These are phyloP conservation scores for Hyaloscypha finlandica DNA, from an alignment of 495 filamentous ascomycete species.

Conservation along the genomic window DNA sequence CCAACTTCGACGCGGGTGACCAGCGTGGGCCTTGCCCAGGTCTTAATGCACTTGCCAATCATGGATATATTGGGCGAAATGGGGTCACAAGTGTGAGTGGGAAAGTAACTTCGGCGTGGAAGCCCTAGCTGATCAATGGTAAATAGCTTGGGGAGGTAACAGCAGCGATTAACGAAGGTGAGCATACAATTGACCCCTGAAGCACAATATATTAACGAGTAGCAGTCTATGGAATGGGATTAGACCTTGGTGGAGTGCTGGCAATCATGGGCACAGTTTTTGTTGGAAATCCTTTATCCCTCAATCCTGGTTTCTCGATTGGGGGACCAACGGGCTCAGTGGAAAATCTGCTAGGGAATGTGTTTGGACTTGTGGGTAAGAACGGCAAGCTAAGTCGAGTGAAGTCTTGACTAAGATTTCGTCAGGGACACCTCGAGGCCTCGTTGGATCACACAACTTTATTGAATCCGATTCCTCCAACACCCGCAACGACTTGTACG, in stretches of 20 bases:
- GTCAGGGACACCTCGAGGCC: not conserved
- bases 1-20: conserved; percentile 39
- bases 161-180: conserved; percentile 18
- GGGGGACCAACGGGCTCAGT: conserved; percentile 8
- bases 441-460: conserved; percentile 53
- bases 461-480: conserved; percentile 57
- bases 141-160: not conserved
- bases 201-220: too few relatives aligned
- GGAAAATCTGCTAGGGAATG: conserved; percentile 23
- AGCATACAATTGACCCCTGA: too few relatives aligned
- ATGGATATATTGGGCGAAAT: conserved; percentile 53
- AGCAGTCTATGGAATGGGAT: conserved; percentile 40
- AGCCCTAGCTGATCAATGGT: not conserved
- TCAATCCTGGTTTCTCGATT: conserved; percentile 20
- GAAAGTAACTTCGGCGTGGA: not conserved
- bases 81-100: conserved; percentile 39
- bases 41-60: conserved; percentile 54
- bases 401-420: not conserved
- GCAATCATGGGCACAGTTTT: conserved; percentile 37
- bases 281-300: conserved; percentile 34
- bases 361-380: conserved; percentile 26
- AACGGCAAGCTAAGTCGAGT: not conserved
- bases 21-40: conserved; percentile 51
- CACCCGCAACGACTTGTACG: conserved; percentile 51
- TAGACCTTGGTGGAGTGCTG: conserved; percentile 37